phyloP scores from a whole-genome alignment of 164 flowering plant species.

The Berberis vulgaris region DNA sequence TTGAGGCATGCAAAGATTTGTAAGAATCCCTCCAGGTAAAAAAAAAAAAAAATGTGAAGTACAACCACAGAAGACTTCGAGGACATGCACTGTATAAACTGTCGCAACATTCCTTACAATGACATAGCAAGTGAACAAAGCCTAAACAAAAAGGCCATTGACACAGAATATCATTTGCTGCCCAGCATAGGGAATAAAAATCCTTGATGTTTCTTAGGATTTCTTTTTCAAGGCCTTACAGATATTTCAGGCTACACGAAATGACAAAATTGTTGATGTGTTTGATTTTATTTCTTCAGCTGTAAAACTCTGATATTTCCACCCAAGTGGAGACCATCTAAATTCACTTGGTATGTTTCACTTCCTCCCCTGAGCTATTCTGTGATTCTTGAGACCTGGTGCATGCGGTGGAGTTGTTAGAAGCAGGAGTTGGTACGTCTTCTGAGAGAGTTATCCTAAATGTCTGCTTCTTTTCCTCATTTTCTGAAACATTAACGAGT shows the following conservation, averaged over 20 bases:
- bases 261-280: too few relatives aligned
- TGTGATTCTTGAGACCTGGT: constrained; percentile 17
- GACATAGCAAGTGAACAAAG: too few relatives aligned
- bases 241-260: neutral
- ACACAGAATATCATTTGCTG: neutral
- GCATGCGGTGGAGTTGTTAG: constrained; percentile 31
- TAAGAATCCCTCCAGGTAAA: too few relatives aligned
- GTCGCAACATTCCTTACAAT: too few relatives aligned
- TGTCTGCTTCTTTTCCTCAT: constrained; percentile 59
- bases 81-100: too few relatives aligned
- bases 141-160: neutral
- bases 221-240: neutral
- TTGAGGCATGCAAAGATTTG: too few relatives aligned
- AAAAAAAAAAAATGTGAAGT: too few relatives aligned
- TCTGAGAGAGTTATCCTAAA: constrained; percentile 47
- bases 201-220: neutral
- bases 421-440: constrained; percentile 23
- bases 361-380: constrained; percentile 17
- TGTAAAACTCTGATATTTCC: neutral
- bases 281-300: too few relatives aligned
- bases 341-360: neutral
- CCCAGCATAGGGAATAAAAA: too few relatives aligned
- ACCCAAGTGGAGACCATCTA: neutral
- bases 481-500: constrained; percentile 60
- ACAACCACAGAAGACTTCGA: too few relatives aligned